These are phyloP conservation scores for Kodamaea nitidulidarum DNA, from an alignment of 805 yeast genomes.

Conservation along the genomic window DNA sequence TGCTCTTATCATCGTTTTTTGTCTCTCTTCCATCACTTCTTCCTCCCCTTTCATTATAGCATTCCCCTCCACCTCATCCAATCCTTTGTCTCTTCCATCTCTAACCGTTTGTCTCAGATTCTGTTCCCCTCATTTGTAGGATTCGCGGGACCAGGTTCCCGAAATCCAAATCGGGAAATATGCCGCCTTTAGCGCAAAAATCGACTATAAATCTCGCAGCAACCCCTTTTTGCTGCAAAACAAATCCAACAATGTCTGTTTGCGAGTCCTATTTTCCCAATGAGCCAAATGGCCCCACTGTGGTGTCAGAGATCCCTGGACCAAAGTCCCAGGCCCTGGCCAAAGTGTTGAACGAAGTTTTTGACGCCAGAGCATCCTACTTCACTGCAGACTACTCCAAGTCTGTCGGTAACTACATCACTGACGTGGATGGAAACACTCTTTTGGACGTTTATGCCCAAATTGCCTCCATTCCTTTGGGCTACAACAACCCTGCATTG, in stretches of 20 bases:
- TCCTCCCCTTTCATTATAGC: too few species aligned
- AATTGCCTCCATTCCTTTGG: constrained; percentile 80
- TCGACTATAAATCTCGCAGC: neutral
- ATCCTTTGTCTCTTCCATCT: neutral
- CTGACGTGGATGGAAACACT: constrained; percentile 75
- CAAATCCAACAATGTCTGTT: constrained; percentile 30
- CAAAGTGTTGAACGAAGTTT: constrained; percentile 53
- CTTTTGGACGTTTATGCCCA: constrained; percentile 76
- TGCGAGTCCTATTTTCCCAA: constrained; percentile 63
- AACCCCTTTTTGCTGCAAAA: neutral
- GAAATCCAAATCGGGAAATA: neutral
- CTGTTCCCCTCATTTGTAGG: neutral
- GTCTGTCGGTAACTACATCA: constrained; percentile 75
- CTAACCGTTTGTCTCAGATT: neutral
- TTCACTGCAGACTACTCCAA: constrained; percentile 73
- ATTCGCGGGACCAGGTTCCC: neutral
- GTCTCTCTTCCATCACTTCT: too few species aligned
- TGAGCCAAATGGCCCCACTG: constrained; percentile 72
- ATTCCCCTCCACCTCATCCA: neutral
- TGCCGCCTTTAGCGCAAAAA: neutral
- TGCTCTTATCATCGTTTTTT: too few species aligned
- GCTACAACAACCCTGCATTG: constrained; percentile 80
- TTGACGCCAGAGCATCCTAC: constrained; percentile 70
- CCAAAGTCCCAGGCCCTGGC: constrained; percentile 57
- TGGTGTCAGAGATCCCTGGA: constrained; percentile 65